phyloP scores from a whole-genome alignment of 768 basidiomycete genomes.

The Kwoniella sp. region DNA sequence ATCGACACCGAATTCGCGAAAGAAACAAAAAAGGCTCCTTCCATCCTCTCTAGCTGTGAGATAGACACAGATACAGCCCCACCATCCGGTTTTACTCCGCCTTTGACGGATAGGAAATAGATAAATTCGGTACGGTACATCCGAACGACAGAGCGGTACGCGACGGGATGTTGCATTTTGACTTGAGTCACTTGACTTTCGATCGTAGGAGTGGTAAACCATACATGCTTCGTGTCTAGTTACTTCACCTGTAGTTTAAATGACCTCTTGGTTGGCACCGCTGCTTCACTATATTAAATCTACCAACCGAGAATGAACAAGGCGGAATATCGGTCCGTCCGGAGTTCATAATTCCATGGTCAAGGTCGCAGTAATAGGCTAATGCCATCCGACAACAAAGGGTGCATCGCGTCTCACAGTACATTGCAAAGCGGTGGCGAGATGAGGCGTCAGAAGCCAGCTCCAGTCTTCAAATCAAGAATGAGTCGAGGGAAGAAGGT shows the following conservation, averaged over 20 bases:
- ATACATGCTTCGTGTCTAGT: too few species aligned
- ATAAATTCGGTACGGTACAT: too few species aligned
- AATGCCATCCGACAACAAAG: too few species aligned
- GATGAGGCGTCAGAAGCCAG: neutral
- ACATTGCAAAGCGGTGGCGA: neutral
- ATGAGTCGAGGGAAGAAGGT: slow-evolving; percentile 1
- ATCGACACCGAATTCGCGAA: neutral
- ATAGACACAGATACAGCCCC: too few species aligned
- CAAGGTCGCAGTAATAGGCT: too few species aligned
- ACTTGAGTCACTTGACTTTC: neutral
- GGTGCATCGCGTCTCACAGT: neutral
- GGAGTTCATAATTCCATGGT: neutral
- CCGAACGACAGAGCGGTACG: neutral
- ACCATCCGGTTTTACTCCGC: slow-evolving; percentile 1
- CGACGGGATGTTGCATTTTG: neutral
- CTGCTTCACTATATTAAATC: neutral
- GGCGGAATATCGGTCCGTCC: slow-evolving; percentile 1
- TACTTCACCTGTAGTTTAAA: too few species aligned
- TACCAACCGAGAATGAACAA: neutral
- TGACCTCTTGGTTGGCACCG: too few species aligned
- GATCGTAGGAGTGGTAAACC: too few species aligned
- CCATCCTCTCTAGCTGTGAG: too few species aligned
- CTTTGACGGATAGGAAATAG: neutral
- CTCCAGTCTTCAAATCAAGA: too few species aligned
- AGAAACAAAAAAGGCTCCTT: neutral